Base-by-base conservation (phyloP, 2,329 filamentous ascomycete species). In the Clarireedia paspali region DNA sequence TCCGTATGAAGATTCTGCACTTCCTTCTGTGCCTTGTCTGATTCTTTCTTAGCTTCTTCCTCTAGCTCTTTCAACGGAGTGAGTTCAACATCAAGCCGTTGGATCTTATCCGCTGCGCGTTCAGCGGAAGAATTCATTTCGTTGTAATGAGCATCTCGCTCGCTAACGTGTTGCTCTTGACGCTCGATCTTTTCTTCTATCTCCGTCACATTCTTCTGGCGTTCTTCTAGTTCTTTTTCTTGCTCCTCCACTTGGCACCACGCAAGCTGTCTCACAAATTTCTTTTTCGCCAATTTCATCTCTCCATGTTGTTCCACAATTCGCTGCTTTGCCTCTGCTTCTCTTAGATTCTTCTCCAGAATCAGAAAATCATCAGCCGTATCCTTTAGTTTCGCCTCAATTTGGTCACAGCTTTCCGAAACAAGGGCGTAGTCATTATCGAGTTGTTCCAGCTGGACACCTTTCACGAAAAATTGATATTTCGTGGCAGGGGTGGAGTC, bases 391-490 rank as follows among this genome's bases (percentile, higher is more conserved):
- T 87, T 88, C 34, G 75, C 75, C 55, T 85, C 79, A 57, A 85
- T 89, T 36, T 81, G 81, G 61, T 96, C 88, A 20, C 94, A 77
- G 3, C 82, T 86, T 62, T 95, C 87, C 59, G 87, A 84, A 14
- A 96, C 83, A 56, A 96, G 76, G 57, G 85, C 82, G 70, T 99
- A 99, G 67, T 99, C 94, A 59, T 89, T 85, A 68, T 96, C 90
- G 9, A 99, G 78, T 64, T 92, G 87, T 69, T 97, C 90, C 0
- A 99, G 80, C 65, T 97, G 91, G 0, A 96, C 95, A 26, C 94
- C 94, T 64, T 91, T 90, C 58, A 96, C 81, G 68, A 99, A 99
- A 67, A 96, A 96, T 63, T 89, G 94, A 77, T 97, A 99, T 70
- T 99, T 99, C 58, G 92, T 85, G 3, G 81, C 75, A 0, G 91